Base-by-base conservation (phyloP, 2,329 filamentous ascomycete species). In the Colletotrichum endophyticum region DNA sequence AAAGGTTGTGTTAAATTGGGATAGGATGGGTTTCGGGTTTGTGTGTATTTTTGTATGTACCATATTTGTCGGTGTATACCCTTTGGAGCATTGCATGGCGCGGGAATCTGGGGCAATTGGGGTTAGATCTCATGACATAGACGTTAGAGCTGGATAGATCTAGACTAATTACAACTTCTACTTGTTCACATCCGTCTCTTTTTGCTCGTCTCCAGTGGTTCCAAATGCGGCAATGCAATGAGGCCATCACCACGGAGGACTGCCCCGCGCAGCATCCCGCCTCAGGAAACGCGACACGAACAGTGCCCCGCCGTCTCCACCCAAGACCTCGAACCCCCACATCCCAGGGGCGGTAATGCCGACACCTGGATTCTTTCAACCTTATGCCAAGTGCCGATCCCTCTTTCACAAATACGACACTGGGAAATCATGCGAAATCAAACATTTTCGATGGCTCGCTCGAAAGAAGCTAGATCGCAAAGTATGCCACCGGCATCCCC, bases 61-160 rank as follows among this genome's bases (percentile, higher is more conserved):
- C 73, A 76, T 76, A 44, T 36, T 76, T 61, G 63, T 76, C 73
- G 59, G 64, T 73, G 70, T 76, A 76, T 76, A 76, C 73, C 73
- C 73, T 53, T 22, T 73, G 70, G 73, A 73, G 70, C 64, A 73
- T 76, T 73, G 73, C 73, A 73, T 73, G 73, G 73, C 73, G 73
- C 63, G 49, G 11, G 53, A 22, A 39, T 64, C 2, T 1, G 39
- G 16, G 69, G 13, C 25, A 27, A 13, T 67, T 66, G 63, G 63
- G 62, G 22, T 30, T 73, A 73, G 64, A 73, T 76, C 62, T 73
- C 28, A 73, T 69, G 73, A 69, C 7, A 36, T 57, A 75, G 69
- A 57, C 36, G 22, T 62, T 22, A 34, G 49, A 72, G 22, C 44
- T 67, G 62, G 73, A 75, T 39, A 61, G 49, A 66, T 72, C 36